Evolutionary conservation across 1,284 basidiomycete species (phyloP), one percentile per base, ranked within the genome.

Genomic region (Microbotryum lychnidis-dioicae): DNA sequence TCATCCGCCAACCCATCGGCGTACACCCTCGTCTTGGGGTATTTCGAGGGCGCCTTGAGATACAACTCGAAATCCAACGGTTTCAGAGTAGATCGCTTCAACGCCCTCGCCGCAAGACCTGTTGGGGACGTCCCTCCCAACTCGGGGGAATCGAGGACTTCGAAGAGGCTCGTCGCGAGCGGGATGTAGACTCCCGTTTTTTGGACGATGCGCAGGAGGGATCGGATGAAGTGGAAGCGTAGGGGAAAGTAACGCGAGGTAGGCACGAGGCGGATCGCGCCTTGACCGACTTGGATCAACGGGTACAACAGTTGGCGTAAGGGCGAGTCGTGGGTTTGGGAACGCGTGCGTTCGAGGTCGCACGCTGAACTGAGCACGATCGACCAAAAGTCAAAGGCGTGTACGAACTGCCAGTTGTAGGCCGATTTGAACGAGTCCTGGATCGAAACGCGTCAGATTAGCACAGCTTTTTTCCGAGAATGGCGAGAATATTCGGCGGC

Each of bases 401-500:
- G 94, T 7, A 89, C 87, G 71, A 87, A 98, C 76, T 97, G 94
- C 96, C 96, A 99, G 77, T 97, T 98, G 78, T 97, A 94, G 25
- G 97, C 91, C 69, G 87, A 85, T 75, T 86, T 87, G 78, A 87
- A 92, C 6, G 88, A 85, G 70, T 93, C 90, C 84, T 91, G 50
- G 51, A 59, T n/a, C 27, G 27, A 16, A 42, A 1, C 8, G 21
- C 6, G 23, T 62, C 18, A 20, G 52, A 18, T 37, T 33, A 48
- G 56, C 21, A 58, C 18, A 44, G 45, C 23, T 10, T 12, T 23
- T 33, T 44, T 60, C 51, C n/a, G n/a, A 27, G 31, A 44, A 23
- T 16, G 47, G 27, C 6, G 27, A 27, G 27, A 27, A 6, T 6
- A 3, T 27, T 27, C 6, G 27, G 27, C 6, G 27, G 27, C 27